Evolutionary conservation across 1,139 yeast genomes (phyloP).

Genomic region (Hanseniaspora gamundiae): DNA sequence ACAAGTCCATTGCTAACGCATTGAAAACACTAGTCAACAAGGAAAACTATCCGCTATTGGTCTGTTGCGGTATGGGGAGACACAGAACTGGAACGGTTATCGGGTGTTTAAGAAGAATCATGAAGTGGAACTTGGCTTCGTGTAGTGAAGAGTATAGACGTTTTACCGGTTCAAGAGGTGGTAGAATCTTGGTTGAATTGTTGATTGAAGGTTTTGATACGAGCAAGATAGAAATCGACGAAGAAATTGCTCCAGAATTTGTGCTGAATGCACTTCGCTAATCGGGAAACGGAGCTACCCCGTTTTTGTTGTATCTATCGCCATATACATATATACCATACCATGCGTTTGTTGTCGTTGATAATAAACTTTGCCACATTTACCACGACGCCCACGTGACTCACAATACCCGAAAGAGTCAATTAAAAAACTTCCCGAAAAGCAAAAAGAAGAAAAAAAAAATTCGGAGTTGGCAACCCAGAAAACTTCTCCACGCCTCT

Average conservation of each 20-base stretch:
- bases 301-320: too few relatives aligned
- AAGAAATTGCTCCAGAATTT: conserved; percentile 23
- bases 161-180: conserved; percentile 87
- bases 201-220: conserved; percentile 53
- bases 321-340: too few relatives aligned
- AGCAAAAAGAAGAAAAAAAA: too few relatives aligned
- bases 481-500: too few relatives aligned
- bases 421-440: too few relatives aligned
- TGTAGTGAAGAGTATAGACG: conserved; percentile 89
- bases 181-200: conserved; percentile 80
- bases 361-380: too few relatives aligned
- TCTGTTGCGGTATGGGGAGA: conserved; percentile 96
- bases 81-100: conserved; percentile 93
- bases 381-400: too few relatives aligned
- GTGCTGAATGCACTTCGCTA: conserved; percentile 14
- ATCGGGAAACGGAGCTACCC: too few relatives aligned
- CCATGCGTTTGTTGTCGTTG: too few relatives aligned
- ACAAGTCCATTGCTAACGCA: conserved; percentile 67
- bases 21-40: conserved; percentile 60
- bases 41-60: conserved; percentile 70
- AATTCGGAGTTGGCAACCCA: too few relatives aligned
- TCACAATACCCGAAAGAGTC: too few relatives aligned
- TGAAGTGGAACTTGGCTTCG: conserved; percentile 92
- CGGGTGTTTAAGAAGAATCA: conserved; percentile 81
- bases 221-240: conserved; percentile 20